These are phyloP conservation scores for Dimocarpus longan DNA, from an alignment of 345 rosid genomes.

Conservation along the genomic window DNA sequence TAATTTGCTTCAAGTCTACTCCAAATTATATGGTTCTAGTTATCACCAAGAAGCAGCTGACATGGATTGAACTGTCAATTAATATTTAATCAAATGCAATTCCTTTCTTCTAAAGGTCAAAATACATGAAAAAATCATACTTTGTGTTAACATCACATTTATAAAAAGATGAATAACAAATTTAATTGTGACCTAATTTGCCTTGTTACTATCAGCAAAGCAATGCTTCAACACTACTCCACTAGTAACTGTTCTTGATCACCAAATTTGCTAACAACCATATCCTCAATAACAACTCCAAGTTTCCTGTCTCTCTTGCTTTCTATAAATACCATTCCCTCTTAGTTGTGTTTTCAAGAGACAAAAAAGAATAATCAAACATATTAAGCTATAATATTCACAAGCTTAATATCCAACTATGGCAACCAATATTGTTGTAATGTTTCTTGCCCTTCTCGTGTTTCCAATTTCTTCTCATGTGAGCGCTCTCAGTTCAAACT, in stretches of 20 bases:
- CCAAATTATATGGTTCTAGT: conserved; percentile 19
- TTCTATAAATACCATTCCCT: conserved; percentile 27
- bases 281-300: conserved; percentile 48
- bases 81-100: neutral
- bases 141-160: neutral
- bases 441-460: conserved; percentile 26
- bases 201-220: conserved; percentile 3
- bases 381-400: neutral
- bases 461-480: conserved; percentile 33
- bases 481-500: conserved; percentile 54
- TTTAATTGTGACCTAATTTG: conserved; percentile 11
- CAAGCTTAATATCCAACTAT: conserved; percentile 15
- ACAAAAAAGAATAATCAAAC: conserved; percentile 3
- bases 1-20: conserved; percentile 46
- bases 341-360: neutral
- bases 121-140: neutral
- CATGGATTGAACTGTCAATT: conserved; percentile 4
- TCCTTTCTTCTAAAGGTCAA: neutral
- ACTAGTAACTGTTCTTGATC: conserved; percentile 39
- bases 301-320: conserved; percentile 2
- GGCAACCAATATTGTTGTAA: conserved; percentile 27
- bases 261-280: conserved; percentile 68
- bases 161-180: conserved; percentile 3
- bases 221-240: conserved; percentile 37
- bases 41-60: neutral